Evolutionary conservation across 192 early-diverging fungal species (phyloP).

Genomic region (Gonapodya sp.): DNA sequence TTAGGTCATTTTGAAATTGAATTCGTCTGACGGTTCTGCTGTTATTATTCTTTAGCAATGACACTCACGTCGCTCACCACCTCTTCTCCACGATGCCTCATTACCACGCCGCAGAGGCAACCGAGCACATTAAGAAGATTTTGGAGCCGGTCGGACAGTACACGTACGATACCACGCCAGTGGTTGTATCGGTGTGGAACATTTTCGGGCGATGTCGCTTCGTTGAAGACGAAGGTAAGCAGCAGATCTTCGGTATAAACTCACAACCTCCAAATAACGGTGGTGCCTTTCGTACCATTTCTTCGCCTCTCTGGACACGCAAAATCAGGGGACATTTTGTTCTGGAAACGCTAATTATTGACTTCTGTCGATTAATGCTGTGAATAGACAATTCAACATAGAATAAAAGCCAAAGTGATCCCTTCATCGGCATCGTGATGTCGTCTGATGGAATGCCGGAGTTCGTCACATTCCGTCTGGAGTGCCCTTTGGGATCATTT

Average conservation of each 20-base stretch:
- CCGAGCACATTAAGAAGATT: conserved; percentile 63
- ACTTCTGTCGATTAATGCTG: too few species aligned
- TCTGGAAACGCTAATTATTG: neutral
- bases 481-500: too few species aligned
- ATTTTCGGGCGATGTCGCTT: conserved; percentile 66
- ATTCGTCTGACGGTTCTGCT: conserved; percentile 20
- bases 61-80: conserved; percentile 93
- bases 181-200: conserved; percentile 57
- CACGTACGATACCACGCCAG: conserved; percentile 59
- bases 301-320: neutral
- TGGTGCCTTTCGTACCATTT: too few species aligned
- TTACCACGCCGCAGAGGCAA: conserved; percentile 88
- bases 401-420: too few species aligned
- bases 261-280: neutral
- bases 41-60: conserved; percentile 57
- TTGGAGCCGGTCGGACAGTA: conserved; percentile 65
- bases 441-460: too few species aligned
- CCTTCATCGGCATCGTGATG: too few species aligned
- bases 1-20: neutral
- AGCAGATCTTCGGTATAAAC: neutral
- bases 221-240: conserved; percentile 80
- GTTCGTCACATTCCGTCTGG: too few species aligned
- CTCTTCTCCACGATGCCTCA: conserved; percentile 96
- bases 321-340: neutral
- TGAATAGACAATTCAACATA: too few species aligned